These are phyloP conservation scores for Colletotrichum paranaense DNA, from an alignment of 2,329 filamentous ascomycete genomes.

Conservation along the genomic window DNA sequence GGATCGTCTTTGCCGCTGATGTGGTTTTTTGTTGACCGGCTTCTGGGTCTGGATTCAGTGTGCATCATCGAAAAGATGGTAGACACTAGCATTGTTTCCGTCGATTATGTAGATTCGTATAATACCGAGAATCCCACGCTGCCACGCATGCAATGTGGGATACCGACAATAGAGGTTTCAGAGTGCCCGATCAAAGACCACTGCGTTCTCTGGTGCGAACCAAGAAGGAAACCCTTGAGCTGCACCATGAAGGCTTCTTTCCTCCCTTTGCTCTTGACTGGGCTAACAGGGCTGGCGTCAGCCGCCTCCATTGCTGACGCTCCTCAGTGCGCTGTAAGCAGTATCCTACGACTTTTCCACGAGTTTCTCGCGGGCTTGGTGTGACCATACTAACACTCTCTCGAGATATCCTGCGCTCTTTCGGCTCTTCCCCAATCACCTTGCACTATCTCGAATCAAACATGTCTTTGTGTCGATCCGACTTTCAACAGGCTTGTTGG, in stretches of 20 bases:
- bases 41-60: neutral
- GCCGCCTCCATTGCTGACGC: no score
- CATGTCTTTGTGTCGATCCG: conserved; percentile 8
- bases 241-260: neutral
- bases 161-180: neutral
- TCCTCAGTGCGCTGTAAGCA: no score
- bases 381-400: no score
- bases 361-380: no score
- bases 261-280: neutral
- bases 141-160: neutral
- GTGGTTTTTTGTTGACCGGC: neutral
- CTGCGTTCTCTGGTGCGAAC: neutral
- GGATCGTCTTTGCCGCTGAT: neutral
- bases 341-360: no score
- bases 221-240: neutral
- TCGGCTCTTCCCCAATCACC: neutral
- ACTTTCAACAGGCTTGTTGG: conserved; percentile 7
- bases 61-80: neutral
- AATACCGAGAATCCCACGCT: neutral
- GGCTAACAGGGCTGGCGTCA: neutral
- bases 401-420: no score
- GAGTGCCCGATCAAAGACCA: neutral
- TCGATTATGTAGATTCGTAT: neutral
- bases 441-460: conserved; percentile 3
- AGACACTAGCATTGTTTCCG: neutral